A percentile compares a stretch with the other conserved stretches of the same genome.
phyloP scores from a whole-genome alignment of 768 basidiomycete genomes.

The Rhodotorula taiwanensis region DNA sequence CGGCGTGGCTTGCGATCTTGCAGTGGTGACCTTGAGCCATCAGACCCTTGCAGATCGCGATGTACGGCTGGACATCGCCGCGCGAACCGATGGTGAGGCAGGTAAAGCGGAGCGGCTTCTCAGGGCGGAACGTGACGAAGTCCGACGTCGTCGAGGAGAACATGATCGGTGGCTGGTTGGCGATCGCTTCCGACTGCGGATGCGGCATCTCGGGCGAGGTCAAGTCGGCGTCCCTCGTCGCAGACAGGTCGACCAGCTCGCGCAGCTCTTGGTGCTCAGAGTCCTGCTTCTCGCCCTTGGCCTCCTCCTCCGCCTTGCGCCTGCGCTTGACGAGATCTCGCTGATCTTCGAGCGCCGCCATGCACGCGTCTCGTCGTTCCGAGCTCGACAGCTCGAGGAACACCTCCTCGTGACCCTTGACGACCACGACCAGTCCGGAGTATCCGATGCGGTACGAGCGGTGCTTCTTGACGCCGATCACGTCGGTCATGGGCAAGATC shows the following conservation, averaged over 20 bases:
- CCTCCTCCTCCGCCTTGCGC: slow-evolving; percentile 29
- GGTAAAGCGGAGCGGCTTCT: slow-evolving; percentile 75
- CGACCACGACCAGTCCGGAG: slow-evolving; percentile 77
- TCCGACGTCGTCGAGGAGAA: slow-evolving; percentile 94
- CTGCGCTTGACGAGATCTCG: slow-evolving; percentile 64
- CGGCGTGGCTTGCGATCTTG: slow-evolving; percentile 88
- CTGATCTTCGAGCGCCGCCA: slow-evolving; percentile 66
- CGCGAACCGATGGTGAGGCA: slow-evolving; percentile 93
- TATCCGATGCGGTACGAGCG: slow-evolving; percentile 85
- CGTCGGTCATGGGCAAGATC: slow-evolving; percentile 84
- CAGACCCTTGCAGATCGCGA: slow-evolving; percentile 84
- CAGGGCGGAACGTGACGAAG: slow-evolving; percentile 92
- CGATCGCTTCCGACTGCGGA: slow-evolving; percentile 30
- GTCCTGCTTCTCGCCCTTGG: slow-evolving; percentile 44
- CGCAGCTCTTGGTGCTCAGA: slow-evolving; percentile 64
- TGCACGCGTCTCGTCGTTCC: slow-evolving; percentile 72
- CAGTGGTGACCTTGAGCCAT: slow-evolving; percentile 81
- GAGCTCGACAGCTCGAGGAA: slow-evolving; percentile 88
- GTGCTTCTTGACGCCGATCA: slow-evolving; percentile 72
- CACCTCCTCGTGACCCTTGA: slow-evolving; percentile 93
- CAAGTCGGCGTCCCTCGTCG: slow-evolving; percentile 41
- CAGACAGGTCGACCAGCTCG: slow-evolving; percentile 77
- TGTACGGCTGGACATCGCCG: slow-evolving; percentile 97
- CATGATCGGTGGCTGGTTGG: slow-evolving; percentile 62
- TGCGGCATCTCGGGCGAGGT: slow-evolving; percentile 27